Evolutionary conservation across 2,329 filamentous ascomycete genomes (phyloP), one percentile per base, ranked within the genome.

Genomic region (Apiospora rasikravindrae): DNA sequence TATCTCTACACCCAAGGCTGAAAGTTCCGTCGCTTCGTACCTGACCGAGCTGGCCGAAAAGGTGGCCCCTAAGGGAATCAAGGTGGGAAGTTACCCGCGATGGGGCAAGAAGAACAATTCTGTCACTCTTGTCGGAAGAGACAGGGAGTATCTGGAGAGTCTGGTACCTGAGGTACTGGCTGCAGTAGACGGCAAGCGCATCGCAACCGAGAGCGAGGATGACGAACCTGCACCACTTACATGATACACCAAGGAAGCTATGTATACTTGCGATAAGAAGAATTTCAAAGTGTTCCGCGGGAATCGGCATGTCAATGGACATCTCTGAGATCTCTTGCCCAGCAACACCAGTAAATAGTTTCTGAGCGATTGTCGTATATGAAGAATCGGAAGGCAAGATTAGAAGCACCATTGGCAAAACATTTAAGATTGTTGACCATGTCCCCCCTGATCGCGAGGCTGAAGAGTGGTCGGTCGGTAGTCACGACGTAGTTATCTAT

Each of bases 31-130:
- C 44, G 96, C 96, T 16, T 89, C 87, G 24, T 98, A 94, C 80
- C 85, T 99, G 78, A 96, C 94, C 0, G 88, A 94, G 75, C 84
- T 98, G 74, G 94, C 95, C 5, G 88, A 85, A 40, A 90, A 90
- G 81, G 93, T 95, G 29, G 92, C 91, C 80, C 85, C 90, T 0
- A 90, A 89, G 78, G 95, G 94, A 3, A 88, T 98, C 78, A 98
- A 98, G 84, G 94, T 98, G 22, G 96, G 96, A 67, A 97, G 94
- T 82, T 98, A 99, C 83, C 96, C 96, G 47, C 87, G 94, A 71
- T 98, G 95, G 95, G 94, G 93, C 6, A 96, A 94, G 86, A 90
- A 90, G 78, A 88, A 88, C 74, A 98, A 98, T 82, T 96, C 95
- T 0, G 94, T 98, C 67, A 98, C 96, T 14, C 85, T 99, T 70